Evolutionary conservation across 176 grass and related monocot species (phyloP).

Genomic region (Oryza coarctata): DNA sequence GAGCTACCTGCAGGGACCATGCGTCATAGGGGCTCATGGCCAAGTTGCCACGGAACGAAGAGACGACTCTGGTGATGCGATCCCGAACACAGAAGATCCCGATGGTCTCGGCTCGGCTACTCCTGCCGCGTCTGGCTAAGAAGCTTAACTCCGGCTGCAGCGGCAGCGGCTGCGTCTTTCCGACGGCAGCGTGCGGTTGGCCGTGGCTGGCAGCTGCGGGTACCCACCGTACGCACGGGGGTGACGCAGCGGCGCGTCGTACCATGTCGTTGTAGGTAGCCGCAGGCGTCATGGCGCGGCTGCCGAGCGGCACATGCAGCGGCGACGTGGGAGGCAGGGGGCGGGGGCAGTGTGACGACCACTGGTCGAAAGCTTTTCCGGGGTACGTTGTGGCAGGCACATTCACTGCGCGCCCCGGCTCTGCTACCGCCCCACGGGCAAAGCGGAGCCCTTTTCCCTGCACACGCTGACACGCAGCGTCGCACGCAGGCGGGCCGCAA

Average conservation of each 20-base stretch:
- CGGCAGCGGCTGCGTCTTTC: conserved; percentile 34
- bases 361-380: conserved; percentile 28
- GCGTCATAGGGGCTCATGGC: neutral
- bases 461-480: conserved; percentile 31
- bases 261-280: neutral
- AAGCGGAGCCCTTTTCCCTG: conserved; percentile 20
- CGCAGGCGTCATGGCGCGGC: conserved; percentile 6
- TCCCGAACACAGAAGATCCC: neutral
- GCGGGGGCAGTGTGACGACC: conserved; percentile 33
- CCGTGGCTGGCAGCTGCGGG: neutral
- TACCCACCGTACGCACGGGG: conserved; percentile 1
- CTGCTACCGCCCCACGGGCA: conserved; percentile 40
- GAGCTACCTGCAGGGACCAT: neutral
- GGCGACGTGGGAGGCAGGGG: conserved; percentile 34
- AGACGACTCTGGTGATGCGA: neutral
- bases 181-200: conserved; percentile 6
- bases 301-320: conserved; percentile 46
- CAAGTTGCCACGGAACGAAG: neutral
- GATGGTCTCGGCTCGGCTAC: neutral
- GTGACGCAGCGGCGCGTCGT: neutral
- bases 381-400: conserved; percentile 48
- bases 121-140: neutral
- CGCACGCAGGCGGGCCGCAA: conserved; percentile 20
- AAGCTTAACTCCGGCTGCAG: conserved; percentile 10
- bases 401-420: conserved; percentile 38